These are phyloP conservation scores for Hylodesmum podocarpum DNA, from an alignment of 306 rosid genomes.

Conservation along the genomic window DNA sequence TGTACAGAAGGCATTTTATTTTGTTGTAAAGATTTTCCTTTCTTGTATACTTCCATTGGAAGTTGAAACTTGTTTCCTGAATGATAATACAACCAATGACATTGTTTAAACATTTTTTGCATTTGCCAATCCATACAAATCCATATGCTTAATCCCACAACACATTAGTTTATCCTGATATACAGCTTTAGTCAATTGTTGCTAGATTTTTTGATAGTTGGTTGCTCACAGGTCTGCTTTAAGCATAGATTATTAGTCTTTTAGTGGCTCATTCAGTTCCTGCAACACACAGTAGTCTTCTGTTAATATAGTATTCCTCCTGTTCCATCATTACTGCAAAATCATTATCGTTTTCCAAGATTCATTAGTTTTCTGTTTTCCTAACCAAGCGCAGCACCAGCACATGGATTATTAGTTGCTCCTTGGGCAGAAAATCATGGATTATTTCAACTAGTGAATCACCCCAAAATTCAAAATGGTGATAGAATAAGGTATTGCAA, in stretches of 20 bases:
- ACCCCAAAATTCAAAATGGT: background rate
- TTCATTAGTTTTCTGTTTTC: background rate
- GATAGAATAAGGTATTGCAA: background rate
- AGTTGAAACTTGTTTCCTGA: too few species aligned
- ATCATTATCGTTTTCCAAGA: background rate
- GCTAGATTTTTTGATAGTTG: conserved; percentile 14
- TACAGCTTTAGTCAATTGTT: background rate
- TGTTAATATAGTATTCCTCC: background rate
- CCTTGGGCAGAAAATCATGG: background rate
- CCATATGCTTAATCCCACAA: background rate
- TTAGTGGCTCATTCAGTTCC: too few species aligned
- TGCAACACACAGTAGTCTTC: too few species aligned
- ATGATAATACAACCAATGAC: too few species aligned
- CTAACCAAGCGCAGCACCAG: background rate
- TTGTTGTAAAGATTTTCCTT: background rate
- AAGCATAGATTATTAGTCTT: too few species aligned
- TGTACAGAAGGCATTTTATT: background rate
- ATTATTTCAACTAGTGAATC: background rate
- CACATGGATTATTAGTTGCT: background rate
- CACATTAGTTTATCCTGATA: background rate
- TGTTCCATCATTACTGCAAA: background rate
- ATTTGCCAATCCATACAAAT: background rate
- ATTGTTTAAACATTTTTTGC: background rate
- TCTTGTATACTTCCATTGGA: background rate
- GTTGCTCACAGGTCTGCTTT: too few species aligned